Percentiles rank a stretch among this genome's conserved stretches.
These are phyloP conservation scores for Pascua guehoae DNA, from an alignment of 1,284 basidiomycete species.

Conservation along the genomic window DNA sequence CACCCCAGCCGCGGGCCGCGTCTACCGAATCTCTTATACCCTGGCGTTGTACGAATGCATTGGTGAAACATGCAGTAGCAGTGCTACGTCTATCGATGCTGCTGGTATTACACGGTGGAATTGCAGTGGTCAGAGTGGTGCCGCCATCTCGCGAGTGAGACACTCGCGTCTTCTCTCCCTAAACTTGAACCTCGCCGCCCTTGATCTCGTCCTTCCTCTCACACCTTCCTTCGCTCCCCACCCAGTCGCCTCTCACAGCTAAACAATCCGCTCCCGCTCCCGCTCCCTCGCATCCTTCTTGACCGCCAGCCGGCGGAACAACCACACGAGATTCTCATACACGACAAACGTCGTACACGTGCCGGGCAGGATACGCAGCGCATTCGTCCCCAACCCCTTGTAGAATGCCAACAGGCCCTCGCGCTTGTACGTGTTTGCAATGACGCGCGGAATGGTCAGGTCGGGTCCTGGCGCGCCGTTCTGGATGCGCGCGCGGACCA, in stretches of 20 bases:
- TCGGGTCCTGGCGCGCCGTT: constrained; percentile 59
- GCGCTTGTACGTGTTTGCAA: constrained; percentile 71
- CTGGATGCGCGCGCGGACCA: constrained; percentile 90
- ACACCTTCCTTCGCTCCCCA: background rate
- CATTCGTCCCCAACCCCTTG: constrained; percentile 90
- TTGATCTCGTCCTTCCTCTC: background rate
- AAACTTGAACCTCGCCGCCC: no score
- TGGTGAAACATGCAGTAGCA: no score
- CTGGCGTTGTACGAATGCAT: no score
- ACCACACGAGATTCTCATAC: constrained; percentile 91
- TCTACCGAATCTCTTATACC: no score
- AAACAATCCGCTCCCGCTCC: constrained; percentile 9
- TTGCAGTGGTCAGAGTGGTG: no score
- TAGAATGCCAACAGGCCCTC: constrained; percentile 88
- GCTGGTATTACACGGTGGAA: no score
- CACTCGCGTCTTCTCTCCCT: no score
- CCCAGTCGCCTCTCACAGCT: background rate
- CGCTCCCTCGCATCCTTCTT: constrained; percentile 15
- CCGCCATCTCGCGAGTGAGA: no score
- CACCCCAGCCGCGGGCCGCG: no score
- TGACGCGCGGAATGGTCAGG: constrained; percentile 66
- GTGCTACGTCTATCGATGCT: no score
- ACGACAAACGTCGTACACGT: constrained; percentile 98
- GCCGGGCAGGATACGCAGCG: constrained; percentile 91
- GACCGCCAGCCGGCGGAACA: constrained; percentile 56